Evolutionary conservation across 306 rosid species (phyloP).

Genomic region (Sophora flavescens): DNA sequence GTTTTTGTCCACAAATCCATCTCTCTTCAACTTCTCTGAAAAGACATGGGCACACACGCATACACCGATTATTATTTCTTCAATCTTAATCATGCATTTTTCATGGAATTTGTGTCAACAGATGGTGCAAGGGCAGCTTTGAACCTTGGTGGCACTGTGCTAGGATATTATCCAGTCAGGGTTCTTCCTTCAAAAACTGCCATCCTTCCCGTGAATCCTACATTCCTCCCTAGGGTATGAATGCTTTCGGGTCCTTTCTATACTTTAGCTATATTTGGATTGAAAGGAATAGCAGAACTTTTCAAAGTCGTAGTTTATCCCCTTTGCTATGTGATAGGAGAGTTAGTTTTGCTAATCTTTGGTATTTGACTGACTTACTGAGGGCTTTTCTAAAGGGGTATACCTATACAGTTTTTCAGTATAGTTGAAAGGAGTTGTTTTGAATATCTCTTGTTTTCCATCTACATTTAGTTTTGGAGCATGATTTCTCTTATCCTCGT

Average conservation of each 20-base stretch:
- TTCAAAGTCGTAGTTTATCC: not conserved
- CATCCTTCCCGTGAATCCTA: slow-evolving; percentile 97
- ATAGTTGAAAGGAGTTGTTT: slow-evolving; percentile 17
- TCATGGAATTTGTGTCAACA: slow-evolving; percentile 55
- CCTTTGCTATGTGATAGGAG: slow-evolving; percentile 1
- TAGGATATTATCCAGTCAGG: slow-evolving; percentile 93
- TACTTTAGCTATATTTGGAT: slow-evolving; percentile 17
- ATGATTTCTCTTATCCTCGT: not conserved
- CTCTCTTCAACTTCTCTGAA: not conserved
- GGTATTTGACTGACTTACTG: not conserved
- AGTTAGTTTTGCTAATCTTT: slow-evolving; percentile 15
- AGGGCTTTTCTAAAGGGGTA: not conserved
- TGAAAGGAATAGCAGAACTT: not conserved
- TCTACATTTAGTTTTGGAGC: slow-evolving; percentile 25
- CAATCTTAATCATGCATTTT: slow-evolving; percentile 33
- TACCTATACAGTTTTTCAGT: not conserved
- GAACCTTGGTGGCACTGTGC: slow-evolving; percentile 90
- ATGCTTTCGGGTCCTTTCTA: slow-evolving; percentile 30
- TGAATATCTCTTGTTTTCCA: slow-evolving; percentile 23
- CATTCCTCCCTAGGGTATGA: slow-evolving; percentile 94
- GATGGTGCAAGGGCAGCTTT: slow-evolving; percentile 92
- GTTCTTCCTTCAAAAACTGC: slow-evolving; percentile 98
- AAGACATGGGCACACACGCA: not conserved
- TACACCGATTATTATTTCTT: not conserved
- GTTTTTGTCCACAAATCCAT: slow-evolving; percentile 50